Evolutionary conservation across 2,329 filamentous ascomycete genomes (phyloP).

Genomic region (Penicillium hesseltinei): DNA sequence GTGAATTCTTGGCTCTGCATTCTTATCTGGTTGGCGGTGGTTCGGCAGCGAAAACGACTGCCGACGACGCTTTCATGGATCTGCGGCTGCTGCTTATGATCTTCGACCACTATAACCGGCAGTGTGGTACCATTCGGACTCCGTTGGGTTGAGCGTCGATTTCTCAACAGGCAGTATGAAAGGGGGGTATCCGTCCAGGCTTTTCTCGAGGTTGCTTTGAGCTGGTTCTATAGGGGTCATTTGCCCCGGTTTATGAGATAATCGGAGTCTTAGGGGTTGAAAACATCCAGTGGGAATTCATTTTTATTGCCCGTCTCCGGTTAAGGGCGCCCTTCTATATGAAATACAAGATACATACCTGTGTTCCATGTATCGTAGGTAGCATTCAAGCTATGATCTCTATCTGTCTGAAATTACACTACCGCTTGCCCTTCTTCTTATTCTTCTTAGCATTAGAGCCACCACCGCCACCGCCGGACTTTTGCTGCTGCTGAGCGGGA

Average conservation of each 20-base stretch:
- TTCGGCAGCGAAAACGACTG: constrained; percentile 33
- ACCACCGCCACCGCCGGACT: constrained; percentile 36
- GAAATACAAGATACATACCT: not conserved
- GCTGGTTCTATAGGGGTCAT: not conserved
- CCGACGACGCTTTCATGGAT: constrained; percentile 38
- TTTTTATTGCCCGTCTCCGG: not conserved
- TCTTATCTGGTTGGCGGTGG: constrained; percentile 32
- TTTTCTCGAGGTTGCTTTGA: not conserved
- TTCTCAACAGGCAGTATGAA: not conserved
- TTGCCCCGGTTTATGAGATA: too few species aligned
- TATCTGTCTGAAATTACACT: constrained; percentile 8
- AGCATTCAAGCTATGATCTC: constrained; percentile 9
- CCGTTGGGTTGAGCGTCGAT: constrained; percentile 27
- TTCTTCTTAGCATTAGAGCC: constrained; percentile 45
- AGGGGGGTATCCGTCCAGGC: too few species aligned
- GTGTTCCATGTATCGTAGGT: constrained; percentile 1
- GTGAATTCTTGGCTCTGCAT: constrained; percentile 39
- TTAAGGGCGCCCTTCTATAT: not conserved
- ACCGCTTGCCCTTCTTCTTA: constrained; percentile 53
- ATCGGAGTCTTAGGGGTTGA: not conserved
- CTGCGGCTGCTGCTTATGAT: constrained; percentile 36
- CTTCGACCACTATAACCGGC: constrained; percentile 38
- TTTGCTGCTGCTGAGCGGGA: constrained; percentile 33
- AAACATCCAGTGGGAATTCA: not conserved
- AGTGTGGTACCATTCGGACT: constrained; percentile 36